phyloP scores from a whole-genome alignment of 805 yeast genomes.

The Kodamaea hsintzibuensis region DNA sequence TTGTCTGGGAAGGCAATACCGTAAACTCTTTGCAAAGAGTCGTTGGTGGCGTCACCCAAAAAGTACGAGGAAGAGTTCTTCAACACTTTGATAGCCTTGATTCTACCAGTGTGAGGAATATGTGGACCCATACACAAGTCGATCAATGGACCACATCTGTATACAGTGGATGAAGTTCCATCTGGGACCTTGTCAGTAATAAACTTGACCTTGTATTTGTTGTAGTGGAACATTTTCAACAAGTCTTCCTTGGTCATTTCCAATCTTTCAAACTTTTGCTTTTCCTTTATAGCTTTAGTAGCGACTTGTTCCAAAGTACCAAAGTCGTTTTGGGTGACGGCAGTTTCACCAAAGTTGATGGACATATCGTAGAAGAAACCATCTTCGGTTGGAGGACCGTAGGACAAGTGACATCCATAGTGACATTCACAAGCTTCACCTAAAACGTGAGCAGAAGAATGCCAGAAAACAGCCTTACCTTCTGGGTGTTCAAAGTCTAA shows the following conservation, averaged over 20 bases:
- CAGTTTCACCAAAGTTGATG: slow-evolving; percentile 67
- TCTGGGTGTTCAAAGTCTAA: slow-evolving; percentile 92
- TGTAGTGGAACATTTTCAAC: slow-evolving; percentile 90
- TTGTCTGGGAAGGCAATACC: slow-evolving; percentile 99
- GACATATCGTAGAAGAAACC: slow-evolving; percentile 98
- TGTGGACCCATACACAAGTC: slow-evolving; percentile 98
- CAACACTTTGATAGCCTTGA: slow-evolving; percentile 89
- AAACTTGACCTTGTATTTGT: slow-evolving; percentile 90
- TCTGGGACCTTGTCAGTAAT: slow-evolving; percentile 90
- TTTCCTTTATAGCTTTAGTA: slow-evolving; percentile 87
- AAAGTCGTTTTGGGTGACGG: slow-evolving; percentile 81
- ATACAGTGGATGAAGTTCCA: slow-evolving; percentile 93
- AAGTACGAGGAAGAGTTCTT: slow-evolving; percentile 97
- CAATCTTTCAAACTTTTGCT: slow-evolving; percentile 92
- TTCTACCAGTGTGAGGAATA: slow-evolving; percentile 94
- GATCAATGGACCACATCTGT: slow-evolving; percentile 95
- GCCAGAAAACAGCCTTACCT: slow-evolving; percentile 97
- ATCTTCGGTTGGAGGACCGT: slow-evolving; percentile 96
- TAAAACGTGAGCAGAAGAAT: slow-evolving; percentile 95
- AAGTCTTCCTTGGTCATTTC: slow-evolving; percentile 90
- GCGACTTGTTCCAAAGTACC: slow-evolving; percentile 81
- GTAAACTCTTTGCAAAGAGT: slow-evolving; percentile 93
- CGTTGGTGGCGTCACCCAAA: slow-evolving; percentile 89
- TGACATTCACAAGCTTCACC: slow-evolving; percentile 99
- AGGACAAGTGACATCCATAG: slow-evolving; percentile 82